Base-by-base conservation (phyloP, 2,329 filamentous ascomycete species). In the Fusarium buxicola region DNA sequence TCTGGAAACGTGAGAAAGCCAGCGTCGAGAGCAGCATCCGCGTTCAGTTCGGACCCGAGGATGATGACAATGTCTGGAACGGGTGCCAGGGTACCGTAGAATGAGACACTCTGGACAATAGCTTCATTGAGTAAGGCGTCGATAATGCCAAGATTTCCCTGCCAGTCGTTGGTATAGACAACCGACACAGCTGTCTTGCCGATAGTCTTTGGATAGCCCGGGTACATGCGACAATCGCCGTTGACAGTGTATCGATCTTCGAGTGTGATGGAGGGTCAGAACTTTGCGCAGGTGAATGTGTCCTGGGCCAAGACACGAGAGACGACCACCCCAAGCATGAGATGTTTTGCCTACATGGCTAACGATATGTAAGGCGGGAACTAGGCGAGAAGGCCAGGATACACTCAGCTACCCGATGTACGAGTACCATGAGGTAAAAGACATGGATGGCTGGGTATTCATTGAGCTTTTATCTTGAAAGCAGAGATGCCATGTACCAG, bases 1-100 rank as follows among this genome's bases (percentile, higher is more conserved):
- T 30, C 21, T 10, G 39, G 27, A 21, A 21, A 39, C 8, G 32
- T 30, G 15, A 39, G 46, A 16, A 50, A 50, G 3, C 4, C 8
- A 5, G 45, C 32, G 15, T 31, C 31, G 6, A 40, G 25, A 2
- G 8, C 13, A 7, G 9, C 7, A 4, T 32, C n/a, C n/a, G n/a
- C n/a, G n/a, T n/a, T n/a, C n/a, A n/a, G n/a, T n/a, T n/a, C n/a
- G n/a, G n/a, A n/a, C n/a, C 51, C 51, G 10, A 56, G 53, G 11
- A 56, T 45, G 5, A 56, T 45, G 25, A 56, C 53, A 8, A 50
- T 30, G 5, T 56, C 46, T 10, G 53, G 53, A 13, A 40, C 38
- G 2, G 53, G 39, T 8, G 25, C 36, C 5, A 45, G n/a, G 18
- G 24, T 45, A 21, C 40, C 27, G 53, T 56, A 56, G 25, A 49